Percentiles rank a stretch among this genome's conserved stretches.
These are phyloP conservation scores for Alternaria gaisen DNA, from an alignment of 2,329 filamentous ascomycete genomes.

Conservation along the genomic window DNA sequence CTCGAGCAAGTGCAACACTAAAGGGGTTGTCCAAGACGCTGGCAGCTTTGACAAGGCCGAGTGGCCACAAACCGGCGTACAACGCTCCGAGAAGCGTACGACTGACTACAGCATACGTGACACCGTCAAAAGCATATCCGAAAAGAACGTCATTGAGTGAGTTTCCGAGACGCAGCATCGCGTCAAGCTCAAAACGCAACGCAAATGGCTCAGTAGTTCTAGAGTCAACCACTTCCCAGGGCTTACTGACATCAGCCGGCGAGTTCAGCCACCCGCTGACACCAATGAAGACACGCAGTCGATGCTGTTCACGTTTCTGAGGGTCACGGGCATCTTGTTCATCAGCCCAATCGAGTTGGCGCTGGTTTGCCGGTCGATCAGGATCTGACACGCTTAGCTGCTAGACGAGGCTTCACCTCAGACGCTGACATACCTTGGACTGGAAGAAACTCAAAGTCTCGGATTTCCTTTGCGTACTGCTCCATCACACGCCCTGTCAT, in stretches of 20 bases:
- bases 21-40: slow-evolving; percentile 82
- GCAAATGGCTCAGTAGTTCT: slow-evolving; percentile 77
- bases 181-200: slow-evolving; percentile 80
- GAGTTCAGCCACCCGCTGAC: slow-evolving; percentile 82
- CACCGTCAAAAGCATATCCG: slow-evolving; percentile 77
- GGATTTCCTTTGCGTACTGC: slow-evolving; percentile 80
- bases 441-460: slow-evolving; percentile 88
- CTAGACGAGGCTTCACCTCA: neutral
- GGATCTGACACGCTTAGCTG: slow-evolving; percentile 27
- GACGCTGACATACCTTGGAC: slow-evolving; percentile 58
- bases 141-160: slow-evolving; percentile 79
- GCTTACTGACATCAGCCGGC: slow-evolving; percentile 72
- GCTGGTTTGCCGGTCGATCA: slow-evolving; percentile 31
- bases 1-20: slow-evolving; percentile 75
- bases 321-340: slow-evolving; percentile 38
- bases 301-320: slow-evolving; percentile 40
- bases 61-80: slow-evolving; percentile 57
- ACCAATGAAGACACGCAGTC: slow-evolving; percentile 77
- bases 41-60: slow-evolving; percentile 55
- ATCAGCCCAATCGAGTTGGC: slow-evolving; percentile 35
- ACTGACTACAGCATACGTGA: slow-evolving; percentile 76
- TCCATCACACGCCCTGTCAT: slow-evolving; percentile 88
- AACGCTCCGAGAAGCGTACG: slow-evolving; percentile 58
- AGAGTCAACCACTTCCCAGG: slow-evolving; percentile 78
- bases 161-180: slow-evolving; percentile 77